A percentile compares a stretch with the other conserved stretches of the same genome.
phyloP scores from a whole-genome alignment of 2,329 filamentous ascomycete genomes.

The Ophiostoma tasmaniense region DNA sequence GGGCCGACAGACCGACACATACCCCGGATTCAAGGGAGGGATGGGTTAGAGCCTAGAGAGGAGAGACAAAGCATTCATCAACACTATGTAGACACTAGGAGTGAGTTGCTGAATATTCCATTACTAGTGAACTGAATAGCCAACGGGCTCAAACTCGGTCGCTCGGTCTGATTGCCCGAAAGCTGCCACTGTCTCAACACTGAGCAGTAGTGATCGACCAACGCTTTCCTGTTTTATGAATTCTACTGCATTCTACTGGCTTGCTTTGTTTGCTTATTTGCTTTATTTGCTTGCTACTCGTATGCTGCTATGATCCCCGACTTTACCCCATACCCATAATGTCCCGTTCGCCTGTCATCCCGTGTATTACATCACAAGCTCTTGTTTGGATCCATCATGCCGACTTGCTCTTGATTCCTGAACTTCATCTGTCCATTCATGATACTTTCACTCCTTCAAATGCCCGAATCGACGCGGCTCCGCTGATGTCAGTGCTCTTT shows the following conservation, averaged over 20 bases:
- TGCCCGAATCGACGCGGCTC: neutral
- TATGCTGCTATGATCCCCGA: neutral
- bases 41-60: neutral
- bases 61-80: neutral
- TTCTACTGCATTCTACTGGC: neutral
- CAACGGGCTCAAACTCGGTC: neutral
- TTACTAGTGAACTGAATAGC: no score
- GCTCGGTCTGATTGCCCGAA: neutral
- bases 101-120: neutral
- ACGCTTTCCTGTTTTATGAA: neutral
- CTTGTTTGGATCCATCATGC: neutral
- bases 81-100: neutral
- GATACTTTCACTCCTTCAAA: no score
- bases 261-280: neutral
- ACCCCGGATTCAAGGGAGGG: neutral
- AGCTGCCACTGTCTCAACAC: neutral
- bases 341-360: neutral
- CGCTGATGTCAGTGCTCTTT: neutral
- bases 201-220: neutral
- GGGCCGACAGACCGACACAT: slow-evolving; percentile 3
- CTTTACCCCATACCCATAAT: neutral
- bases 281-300: neutral
- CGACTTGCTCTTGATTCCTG: neutral
- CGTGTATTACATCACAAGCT: neutral
- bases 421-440: neutral